Conservation (phyloP, 495 filamentous ascomycete species). For the Cladorrhinum samala region DNA sequence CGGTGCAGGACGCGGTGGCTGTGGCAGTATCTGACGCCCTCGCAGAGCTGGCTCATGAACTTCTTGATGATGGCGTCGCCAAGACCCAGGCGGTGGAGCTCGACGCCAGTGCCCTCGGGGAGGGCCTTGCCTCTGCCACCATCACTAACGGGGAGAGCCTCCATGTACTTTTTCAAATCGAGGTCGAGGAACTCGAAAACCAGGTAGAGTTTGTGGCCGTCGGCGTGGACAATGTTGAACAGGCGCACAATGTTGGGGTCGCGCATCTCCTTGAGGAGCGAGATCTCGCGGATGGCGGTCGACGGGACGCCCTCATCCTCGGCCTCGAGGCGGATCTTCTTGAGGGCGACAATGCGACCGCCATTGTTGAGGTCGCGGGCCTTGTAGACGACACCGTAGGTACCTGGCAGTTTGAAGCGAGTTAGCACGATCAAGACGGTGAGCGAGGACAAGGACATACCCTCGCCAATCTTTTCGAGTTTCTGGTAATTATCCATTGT, state of each 20-base stretch:
- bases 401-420: slow-evolving; percentile 47
- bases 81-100: slow-evolving; percentile 65
- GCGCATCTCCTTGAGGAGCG: slow-evolving; percentile 92
- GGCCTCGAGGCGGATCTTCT: slow-evolving; percentile 96
- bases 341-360: slow-evolving; percentile 84
- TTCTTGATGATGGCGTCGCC: slow-evolving; percentile 91
- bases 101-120: slow-evolving; percentile 67
- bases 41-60: slow-evolving; percentile 91
- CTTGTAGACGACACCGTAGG: slow-evolving; percentile 91
- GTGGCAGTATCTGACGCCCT: slow-evolving; percentile 92
- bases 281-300: slow-evolving; percentile 96
- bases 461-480: slow-evolving; percentile 99
- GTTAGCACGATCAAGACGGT: slow-evolving; percentile 1
- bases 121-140: slow-evolving; percentile 85
- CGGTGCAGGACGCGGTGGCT: slow-evolving; percentile 90
- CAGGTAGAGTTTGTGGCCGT: slow-evolving; percentile 93
- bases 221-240: slow-evolving; percentile 91
- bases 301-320: slow-evolving; percentile 96
- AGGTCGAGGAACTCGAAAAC: slow-evolving; percentile 93
- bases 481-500: slow-evolving; percentile 99
- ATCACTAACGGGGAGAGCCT: slow-evolving; percentile 83
- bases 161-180: slow-evolving; percentile 98
- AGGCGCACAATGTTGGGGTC: slow-evolving; percentile 91
- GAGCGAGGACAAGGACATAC: slow-evolving; percentile 40
- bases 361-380: slow-evolving; percentile 72